Evolutionary conservation across 2,329 filamentous ascomycete genomes (phyloP), one percentile per base, ranked within the genome.

Genomic region (Xylariaceae sp.): DNA sequence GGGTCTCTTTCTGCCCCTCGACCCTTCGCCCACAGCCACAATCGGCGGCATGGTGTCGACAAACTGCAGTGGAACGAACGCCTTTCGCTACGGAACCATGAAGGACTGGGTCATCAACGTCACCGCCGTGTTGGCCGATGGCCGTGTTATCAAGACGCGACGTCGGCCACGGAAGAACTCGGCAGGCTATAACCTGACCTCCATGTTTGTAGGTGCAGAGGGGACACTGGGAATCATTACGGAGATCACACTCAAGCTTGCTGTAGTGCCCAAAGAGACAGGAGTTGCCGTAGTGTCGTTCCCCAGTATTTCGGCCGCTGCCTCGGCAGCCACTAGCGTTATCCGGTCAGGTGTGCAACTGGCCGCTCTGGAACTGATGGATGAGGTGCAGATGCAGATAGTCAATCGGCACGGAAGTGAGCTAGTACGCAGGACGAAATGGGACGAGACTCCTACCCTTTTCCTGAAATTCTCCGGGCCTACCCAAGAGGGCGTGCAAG

Each of bases 71-170:
- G 76, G 76, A 0, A 79, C 76, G 1, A 79, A 79, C 50, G 75
- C 76, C 1, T 69, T 76, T 42, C 68, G 82, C 38, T 87, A 87
- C 54, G 84, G 84, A 0, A 86, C 83, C 0, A 87, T 87, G 84
- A 85, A 83, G 51, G 84, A 88, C 49, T 87, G 81, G 72, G 83
- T 87, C 1, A 67, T 87, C 44, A 85, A 82, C 48, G 60, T 88
- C 18, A 87, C 83, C 0, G 81, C 86, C 0, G 84, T 87, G 0
- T 68, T 87, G 32, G 78, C 83, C 1, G 82, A 87, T 55, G 84
- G 84, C 1, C 74, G 71, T 0, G 44, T 68, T 15, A 79, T 89
- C 61, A 87, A 85, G 55, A 88, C 84, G 0, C 69, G 83, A 9
- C 69, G 72, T 29, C 69, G 84, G 3, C 83, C 85, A 2, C 68